phyloP scores from a whole-genome alignment of 805 yeast species.

The Maudiozyma barnettii region DNA sequence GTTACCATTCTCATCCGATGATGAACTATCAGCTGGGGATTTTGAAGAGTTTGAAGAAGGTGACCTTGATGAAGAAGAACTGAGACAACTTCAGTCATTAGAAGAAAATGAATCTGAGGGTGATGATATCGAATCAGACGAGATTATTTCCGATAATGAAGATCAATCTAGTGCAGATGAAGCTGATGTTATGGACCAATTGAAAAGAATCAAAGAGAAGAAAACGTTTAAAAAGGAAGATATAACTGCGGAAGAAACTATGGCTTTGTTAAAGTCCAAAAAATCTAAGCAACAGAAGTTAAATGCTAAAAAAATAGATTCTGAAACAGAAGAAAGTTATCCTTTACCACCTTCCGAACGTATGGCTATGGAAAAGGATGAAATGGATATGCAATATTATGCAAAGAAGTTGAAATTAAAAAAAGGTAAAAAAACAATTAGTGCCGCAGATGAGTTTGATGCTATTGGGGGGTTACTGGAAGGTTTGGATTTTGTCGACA shows the following conservation, averaged over 20 bases:
- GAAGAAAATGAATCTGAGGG: conserved; percentile 16
- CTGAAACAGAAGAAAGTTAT: conserved; percentile 15
- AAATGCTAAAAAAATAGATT: conserved; percentile 6
- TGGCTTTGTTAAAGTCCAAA: conserved; percentile 35
- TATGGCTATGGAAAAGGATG: conserved; percentile 48
- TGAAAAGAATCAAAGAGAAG: conserved; percentile 33
- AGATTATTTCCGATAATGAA: conserved; percentile 4
- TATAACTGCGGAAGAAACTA: conserved; percentile 29
- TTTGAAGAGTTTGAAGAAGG: conserved; percentile 37
- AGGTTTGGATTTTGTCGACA: conserved; percentile 41
- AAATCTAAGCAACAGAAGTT: conserved; percentile 23
- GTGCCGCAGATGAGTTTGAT: conserved; percentile 52
- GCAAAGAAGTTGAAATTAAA: conserved; percentile 73
- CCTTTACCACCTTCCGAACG: conserved; percentile 37
- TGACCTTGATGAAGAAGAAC: conserved; percentile 30
- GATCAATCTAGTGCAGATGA: background rate
- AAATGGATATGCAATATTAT: conserved; percentile 71
- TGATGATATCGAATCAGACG: conserved; percentile 14
- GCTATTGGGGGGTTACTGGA: conserved; percentile 75
- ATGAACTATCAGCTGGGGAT: conserved; percentile 35
- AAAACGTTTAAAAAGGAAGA: conserved; percentile 5
- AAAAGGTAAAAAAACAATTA: conserved; percentile 41
- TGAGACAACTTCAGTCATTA: conserved; percentile 22
- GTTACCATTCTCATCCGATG: conserved; percentile 34
- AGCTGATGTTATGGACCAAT: conserved; percentile 32